Conservation (phyloP, 106 monocot genomes). For the Xerophyta viscosa region DNA sequence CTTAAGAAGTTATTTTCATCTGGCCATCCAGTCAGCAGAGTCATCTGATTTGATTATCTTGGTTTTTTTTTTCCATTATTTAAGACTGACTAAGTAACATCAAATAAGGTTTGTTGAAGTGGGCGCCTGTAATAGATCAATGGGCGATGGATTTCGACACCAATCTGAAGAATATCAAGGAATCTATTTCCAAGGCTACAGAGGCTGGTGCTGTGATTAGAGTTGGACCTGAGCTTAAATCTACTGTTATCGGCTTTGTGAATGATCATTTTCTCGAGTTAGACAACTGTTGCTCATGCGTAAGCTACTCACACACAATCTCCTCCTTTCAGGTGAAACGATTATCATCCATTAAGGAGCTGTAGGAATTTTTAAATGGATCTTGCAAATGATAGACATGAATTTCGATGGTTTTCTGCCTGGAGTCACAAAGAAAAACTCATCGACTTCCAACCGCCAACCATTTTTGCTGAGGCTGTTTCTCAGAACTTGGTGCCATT, state of each 20-base stretch:
- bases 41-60: no score
- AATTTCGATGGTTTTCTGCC: conserved; percentile 94
- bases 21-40: no score
- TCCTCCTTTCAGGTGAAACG: no score
- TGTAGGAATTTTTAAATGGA: no score
- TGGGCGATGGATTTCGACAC: conserved; percentile 99
- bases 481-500: conserved; percentile 71
- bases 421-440: conserved; percentile 83
- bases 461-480: conserved; percentile 45
- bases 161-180: conserved; percentile 81
- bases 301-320: no score
- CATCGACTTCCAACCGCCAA: conserved; percentile 76
- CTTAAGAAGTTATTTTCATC: no score
- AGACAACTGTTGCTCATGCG: conserved; percentile 86
- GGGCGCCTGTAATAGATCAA: conserved; percentile 89
- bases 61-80: no score
- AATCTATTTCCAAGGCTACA: conserved; percentile 67
- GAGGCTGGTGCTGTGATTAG: conserved; percentile 61
- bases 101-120: conserved; percentile 87
- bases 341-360: no score
- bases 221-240: conserved; percentile 91
- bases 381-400: conserved; percentile 99
- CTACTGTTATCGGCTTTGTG: conserved; percentile 92
- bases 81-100: no score
- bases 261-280: conserved; percentile 98